A percentile compares a stretch with the other conserved stretches of the same genome.
Evolutionary conservation across 805 yeast species (phyloP).

Genomic region (Starmerella floricola): DNA sequence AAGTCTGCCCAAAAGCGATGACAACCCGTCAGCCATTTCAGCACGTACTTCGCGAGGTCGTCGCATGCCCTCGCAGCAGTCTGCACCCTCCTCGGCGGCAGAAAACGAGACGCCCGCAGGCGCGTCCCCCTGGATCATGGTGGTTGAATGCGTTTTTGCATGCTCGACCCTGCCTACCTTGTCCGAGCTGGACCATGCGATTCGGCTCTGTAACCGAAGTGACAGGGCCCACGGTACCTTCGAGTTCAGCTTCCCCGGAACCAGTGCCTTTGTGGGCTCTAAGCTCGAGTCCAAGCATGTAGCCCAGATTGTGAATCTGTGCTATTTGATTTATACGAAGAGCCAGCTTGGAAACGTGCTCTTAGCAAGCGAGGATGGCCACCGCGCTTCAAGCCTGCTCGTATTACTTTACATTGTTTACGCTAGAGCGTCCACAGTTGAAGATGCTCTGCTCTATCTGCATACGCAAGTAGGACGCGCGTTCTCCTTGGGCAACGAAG

Average conservation of each 20-base stretch:
- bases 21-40: too few species aligned
- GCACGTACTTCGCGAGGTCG: too few species aligned
- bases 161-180: neutral
- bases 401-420: constrained; percentile 39
- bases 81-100: too few species aligned
- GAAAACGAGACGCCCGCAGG: too few species aligned
- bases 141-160: neutral
- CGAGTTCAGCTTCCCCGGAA: neutral
- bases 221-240: neutral
- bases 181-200: too few species aligned
- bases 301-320: neutral
- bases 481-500: neutral
- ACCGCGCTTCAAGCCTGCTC: constrained; percentile 77
- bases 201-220: too few species aligned
- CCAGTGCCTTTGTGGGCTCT: neutral
- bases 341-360: constrained; percentile 26
- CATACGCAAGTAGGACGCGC: neutral
- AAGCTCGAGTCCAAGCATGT: neutral
- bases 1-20: neutral
- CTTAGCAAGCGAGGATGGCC: constrained; percentile 78
- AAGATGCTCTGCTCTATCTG: constrained; percentile 3
- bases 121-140: neutral
- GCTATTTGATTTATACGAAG: neutral
- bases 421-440: neutral
- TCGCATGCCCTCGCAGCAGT: too few species aligned